phyloP scores from a whole-genome alignment of 768 basidiomycete species.

The Suillus subluteus region DNA sequence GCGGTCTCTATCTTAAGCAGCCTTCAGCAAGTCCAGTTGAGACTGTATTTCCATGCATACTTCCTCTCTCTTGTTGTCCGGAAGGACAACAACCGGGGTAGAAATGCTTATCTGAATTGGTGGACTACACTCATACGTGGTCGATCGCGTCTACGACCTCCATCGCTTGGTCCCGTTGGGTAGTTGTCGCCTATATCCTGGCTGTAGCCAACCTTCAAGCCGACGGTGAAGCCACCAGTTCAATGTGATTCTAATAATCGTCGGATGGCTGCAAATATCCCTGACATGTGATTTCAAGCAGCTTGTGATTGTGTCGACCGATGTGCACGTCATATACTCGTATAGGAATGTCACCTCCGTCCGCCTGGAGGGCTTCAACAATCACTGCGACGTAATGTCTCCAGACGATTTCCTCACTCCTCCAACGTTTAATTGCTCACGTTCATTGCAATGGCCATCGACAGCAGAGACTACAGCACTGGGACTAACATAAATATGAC shows the following conservation, averaged over 20 bases:
- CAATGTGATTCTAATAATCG: conserved; percentile 34
- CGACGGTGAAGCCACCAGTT: conserved; percentile 17
- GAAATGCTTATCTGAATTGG: conserved; percentile 28
- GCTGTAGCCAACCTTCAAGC: conserved; percentile 19
- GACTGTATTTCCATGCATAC: conserved; percentile 20
- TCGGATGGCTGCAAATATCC: conserved; percentile 39
- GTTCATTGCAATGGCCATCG: background rate
- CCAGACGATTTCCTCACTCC: conserved; percentile 2
- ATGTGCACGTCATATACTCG: conserved; percentile 16
- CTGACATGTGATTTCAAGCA: conserved; percentile 35
- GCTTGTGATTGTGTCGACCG: conserved; percentile 30
- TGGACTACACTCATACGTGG: conserved; percentile 39
- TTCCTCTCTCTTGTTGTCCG: conserved; percentile 39
- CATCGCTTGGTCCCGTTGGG: conserved; percentile 36
- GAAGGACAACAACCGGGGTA: conserved; percentile 34
- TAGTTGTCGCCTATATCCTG: conserved; percentile 29
- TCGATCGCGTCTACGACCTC: conserved; percentile 34
- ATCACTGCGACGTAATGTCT: background rate
- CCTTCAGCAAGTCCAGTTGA: conserved; percentile 41
- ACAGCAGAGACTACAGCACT: background rate
- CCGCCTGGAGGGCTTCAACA: background rate
- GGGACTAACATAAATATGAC: background rate
- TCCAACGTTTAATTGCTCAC: conserved; percentile 1
- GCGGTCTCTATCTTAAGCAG: conserved; percentile 36
- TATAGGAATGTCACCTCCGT: background rate